Conservation (phyloP, 805 yeast genomes). For the Debaryomyces castellii region DNA sequence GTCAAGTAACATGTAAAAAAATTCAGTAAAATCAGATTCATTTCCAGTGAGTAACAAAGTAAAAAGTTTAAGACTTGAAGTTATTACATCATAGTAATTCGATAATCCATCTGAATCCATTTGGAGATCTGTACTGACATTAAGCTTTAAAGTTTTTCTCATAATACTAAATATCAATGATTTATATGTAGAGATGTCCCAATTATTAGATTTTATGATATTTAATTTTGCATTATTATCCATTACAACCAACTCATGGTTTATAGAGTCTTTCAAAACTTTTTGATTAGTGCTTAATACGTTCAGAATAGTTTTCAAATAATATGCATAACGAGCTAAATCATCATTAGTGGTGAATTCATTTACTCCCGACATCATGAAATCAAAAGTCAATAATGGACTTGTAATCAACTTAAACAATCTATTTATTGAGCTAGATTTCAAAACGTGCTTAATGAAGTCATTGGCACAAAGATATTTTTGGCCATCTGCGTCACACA, state of each 20-base stretch:
- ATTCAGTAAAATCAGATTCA: slow-evolving; percentile 50
- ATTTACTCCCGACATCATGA: slow-evolving; percentile 26
- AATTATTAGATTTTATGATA: slow-evolving; percentile 39
- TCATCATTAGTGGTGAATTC: slow-evolving; percentile 52
- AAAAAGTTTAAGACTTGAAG: slow-evolving; percentile 43
- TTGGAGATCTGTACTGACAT: slow-evolving; percentile 16
- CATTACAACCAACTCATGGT: slow-evolving; percentile 58
- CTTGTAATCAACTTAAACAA: slow-evolving; percentile 58
- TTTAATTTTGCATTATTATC: slow-evolving; percentile 44
- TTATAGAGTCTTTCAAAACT: slow-evolving; percentile 47
- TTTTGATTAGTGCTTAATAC: slow-evolving; percentile 49
- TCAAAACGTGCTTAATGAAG: slow-evolving; percentile 47
- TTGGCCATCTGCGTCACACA: slow-evolving; percentile 44
- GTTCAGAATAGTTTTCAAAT: slow-evolving; percentile 51
- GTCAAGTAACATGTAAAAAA: slow-evolving; percentile 42
- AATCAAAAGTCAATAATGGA: slow-evolving; percentile 47
- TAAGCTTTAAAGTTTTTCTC: slow-evolving; percentile 43
- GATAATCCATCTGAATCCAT: slow-evolving; percentile 15
- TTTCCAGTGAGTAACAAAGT: slow-evolving; percentile 51
- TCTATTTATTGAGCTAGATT: slow-evolving; percentile 57
- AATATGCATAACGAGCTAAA: slow-evolving; percentile 60
- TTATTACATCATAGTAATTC: slow-evolving; percentile 28
- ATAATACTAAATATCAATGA: slow-evolving; percentile 49
- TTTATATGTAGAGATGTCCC: slow-evolving; percentile 63
- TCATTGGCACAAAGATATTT: slow-evolving; percentile 42